Evolutionary conservation across 148 eudicot species (phyloP), one percentile per base, ranked within the genome.

Genomic region (Rhododendron molle): DNA sequence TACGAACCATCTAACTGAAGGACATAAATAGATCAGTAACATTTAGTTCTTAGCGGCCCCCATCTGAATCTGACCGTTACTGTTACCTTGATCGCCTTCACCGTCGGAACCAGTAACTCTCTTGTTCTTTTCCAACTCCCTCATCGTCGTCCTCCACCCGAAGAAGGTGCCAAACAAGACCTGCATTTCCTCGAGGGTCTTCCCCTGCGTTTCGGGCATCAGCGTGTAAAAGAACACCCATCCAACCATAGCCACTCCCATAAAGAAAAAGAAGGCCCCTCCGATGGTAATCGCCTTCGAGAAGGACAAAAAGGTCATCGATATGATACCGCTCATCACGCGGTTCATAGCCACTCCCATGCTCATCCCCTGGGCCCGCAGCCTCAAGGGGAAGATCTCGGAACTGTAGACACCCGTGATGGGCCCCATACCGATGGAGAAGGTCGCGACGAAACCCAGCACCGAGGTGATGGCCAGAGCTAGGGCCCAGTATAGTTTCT

Each of bases 181-280:
- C 67, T 92, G 90, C 93, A 95, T 92, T 7, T 92, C 92, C 81
- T 95, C 96, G 1, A 95, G 93, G 40, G 92, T 91, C 46, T 78
- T 87, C 52, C 95, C 96, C 43, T 88, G 93, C 4, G 98, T 94
- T 88, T 95, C 98, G 0, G 95, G 98, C 3, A 91, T 74, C 76
- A 95, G 81, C 0, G 93, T 88, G 83, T 83, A 95, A 81, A 94
- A 89, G 87, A 95, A 95, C 20, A 94, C 14, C 89, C 89, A 93
- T 0, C 90, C 94, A 23, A 91, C 46, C 0, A 76, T 44, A 3
- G 94, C 96, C 0, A 95, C 72, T 32, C 90, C 95, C 4, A 90
- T 85, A 65, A 88, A 95, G 5, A 95, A 34, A 62, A 88, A 92
- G 83, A 95, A 95, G 6, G 94, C 98, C 20, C 96, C 98, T 1